A percentile compares a stretch with the other conserved stretches of the same genome.
These are phyloP conservation scores for Capsella bursapastoris DNA, from an alignment of 345 rosid genomes.

Conservation along the genomic window DNA sequence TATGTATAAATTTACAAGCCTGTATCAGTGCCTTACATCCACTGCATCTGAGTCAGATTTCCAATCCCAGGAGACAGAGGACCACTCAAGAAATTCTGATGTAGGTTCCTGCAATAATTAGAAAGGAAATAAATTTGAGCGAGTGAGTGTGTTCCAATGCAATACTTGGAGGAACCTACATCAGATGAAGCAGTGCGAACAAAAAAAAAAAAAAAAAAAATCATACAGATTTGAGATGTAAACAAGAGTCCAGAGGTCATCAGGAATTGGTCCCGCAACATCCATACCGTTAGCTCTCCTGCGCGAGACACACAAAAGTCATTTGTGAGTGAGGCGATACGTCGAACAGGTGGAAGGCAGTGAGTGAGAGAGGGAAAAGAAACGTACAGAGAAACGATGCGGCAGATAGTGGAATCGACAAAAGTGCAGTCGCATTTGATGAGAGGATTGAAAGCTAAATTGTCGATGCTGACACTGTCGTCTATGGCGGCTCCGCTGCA, in stretches of 20 bases:
- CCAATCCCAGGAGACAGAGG: conserved; percentile 47
- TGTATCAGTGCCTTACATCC: conserved; percentile 54
- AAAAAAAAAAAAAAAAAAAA: too few relatives aligned
- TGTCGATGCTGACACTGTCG: conserved; percentile 34
- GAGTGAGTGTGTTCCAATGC: neutral
- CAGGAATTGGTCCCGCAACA: conserved; percentile 40
- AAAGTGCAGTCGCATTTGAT: conserved; percentile 65
- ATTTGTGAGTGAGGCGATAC: conserved; percentile 10
- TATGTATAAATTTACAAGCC: neutral
- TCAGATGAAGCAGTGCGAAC: neutral
- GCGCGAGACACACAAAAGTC: neutral
- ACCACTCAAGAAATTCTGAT: conserved; percentile 44
- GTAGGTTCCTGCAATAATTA: conserved; percentile 35
- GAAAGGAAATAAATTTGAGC: neutral
- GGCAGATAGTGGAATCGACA: conserved; percentile 41
- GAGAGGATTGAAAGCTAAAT: conserved; percentile 47
- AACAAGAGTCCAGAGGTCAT: conserved; percentile 47
- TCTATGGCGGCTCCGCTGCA: conserved; percentile 59
- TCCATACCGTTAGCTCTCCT: conserved; percentile 45
- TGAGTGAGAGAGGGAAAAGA: neutral
- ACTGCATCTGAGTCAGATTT: conserved; percentile 55
- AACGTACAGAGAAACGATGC: conserved; percentile 40
- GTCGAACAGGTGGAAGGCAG: conserved; percentile 34
- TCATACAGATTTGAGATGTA: conserved; percentile 42
- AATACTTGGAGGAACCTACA: neutral